Base-by-base conservation (phyloP, 2,329 filamentous ascomycete genomes). In the Arachnopeziza araneosa region DNA sequence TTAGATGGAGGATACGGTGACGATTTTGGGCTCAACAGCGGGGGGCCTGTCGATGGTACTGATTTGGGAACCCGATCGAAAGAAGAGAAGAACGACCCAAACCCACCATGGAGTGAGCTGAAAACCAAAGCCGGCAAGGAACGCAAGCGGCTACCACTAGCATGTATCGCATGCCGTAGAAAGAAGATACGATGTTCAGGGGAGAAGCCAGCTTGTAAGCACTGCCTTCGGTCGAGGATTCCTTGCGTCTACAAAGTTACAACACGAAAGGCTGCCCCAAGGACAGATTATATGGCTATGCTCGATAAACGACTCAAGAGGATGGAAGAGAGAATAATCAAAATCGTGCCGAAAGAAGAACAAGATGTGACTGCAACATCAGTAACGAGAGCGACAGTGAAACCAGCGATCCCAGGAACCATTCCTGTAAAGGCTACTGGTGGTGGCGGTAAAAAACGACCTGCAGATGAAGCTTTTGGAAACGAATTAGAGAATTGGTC, bases 281-380 rank as follows among this genome's bases (percentile, higher is more conserved):
- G 95, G 56, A 98, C 95, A 21, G 95, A 98, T 75, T 98, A 98
- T 75, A 98, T 98, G 95, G 92, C 93, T 50, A 98, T 98, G 92
- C 78, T 98, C 68, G 95, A 98, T 76, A 97, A 96, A 76, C 84
- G 95, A 57, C 75, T 98, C 66, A 97, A 96, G 78, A 83, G 93
- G 60, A 98, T 98, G 95, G 95, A 99, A 75, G 93, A 98, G 70
- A 88, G 93, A 59, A 95, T 98, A 64, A 96, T 98, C 76, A 96
- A 96, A 74, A 88, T 93, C 60, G 89, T 98, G 26, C 93, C 95
- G 0, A 96, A 93, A 71, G 84, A 91, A 50, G 92, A 96, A 64
- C 83, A 90, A 64, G 86, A 89, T 50, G 79, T 84, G 24, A 80
- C 75, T 10, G 72, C 88, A 60, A 78, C 82, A 9, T 79, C 82